Conservation (phyloP, 2,329 filamentous ascomycete species). For the Orbilia quercus region DNA sequence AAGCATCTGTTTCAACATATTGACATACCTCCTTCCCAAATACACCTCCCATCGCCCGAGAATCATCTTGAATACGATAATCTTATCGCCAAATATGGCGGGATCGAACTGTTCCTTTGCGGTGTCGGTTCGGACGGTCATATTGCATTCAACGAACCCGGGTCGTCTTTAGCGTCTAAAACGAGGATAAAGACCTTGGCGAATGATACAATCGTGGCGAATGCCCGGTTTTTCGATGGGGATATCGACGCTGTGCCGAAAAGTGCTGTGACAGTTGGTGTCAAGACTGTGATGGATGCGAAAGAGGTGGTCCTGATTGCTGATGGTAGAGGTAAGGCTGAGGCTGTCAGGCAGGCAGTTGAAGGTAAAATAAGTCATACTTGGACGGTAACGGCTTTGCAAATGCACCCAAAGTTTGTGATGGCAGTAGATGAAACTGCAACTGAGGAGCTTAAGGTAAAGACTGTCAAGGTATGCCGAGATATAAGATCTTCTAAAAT, state of each 20-base stretch:
- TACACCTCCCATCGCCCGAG: constrained; percentile 81
- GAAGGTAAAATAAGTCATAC: constrained; percentile 88
- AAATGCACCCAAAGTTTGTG: constrained; percentile 83
- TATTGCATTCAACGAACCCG: constrained; percentile 91
- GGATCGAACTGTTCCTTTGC: constrained; percentile 86
- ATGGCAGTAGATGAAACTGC: constrained; percentile 86
- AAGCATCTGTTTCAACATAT: constrained; percentile 89
- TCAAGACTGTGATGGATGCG: constrained; percentile 83
- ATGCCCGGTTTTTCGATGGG: constrained; percentile 83
- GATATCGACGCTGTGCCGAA: constrained; percentile 79
- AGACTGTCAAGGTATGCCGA: constrained; percentile 70
- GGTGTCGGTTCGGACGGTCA: constrained; percentile 88
- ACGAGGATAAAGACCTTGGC: constrained; percentile 88
- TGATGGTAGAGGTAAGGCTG: constrained; percentile 81
- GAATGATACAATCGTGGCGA: constrained; percentile 86
- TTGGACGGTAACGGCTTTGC: constrained; percentile 86
- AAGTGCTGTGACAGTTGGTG: constrained; percentile 85
- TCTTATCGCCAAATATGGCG: constrained; percentile 77
- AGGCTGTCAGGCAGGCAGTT: constrained; percentile 81
- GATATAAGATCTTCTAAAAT: too few relatives aligned
- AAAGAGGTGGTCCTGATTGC: constrained; percentile 85
- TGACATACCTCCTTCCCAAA: constrained; percentile 82
- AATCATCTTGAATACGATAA: constrained; percentile 84
- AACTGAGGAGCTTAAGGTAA: constrained; percentile 77
- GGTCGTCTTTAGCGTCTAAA: constrained; percentile 78